Base-by-base conservation (phyloP, 2,329 filamentous ascomycete species). In the Eurotiales sp. region DNA sequence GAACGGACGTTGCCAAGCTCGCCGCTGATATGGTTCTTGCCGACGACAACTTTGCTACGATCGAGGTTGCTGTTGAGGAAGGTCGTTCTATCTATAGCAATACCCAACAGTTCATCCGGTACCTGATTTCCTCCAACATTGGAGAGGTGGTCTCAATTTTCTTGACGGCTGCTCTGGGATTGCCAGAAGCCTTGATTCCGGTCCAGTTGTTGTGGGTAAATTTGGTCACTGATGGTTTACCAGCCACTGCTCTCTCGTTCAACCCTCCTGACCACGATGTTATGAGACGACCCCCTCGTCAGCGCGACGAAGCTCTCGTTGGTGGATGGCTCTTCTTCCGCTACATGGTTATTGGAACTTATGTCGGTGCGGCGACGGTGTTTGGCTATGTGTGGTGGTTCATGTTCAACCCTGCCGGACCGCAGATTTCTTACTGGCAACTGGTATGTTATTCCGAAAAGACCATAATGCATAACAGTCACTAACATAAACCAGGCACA, bases 351-450 rank as follows among this genome's bases (percentile, higher is more conserved):
- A 93, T 99, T 61, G 93, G 93, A 55, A 90, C 84, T 8, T 99
- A 99, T 58, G 93, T 99, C 53, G 93, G 93, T 66, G 78, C 90
- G 36, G 93, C 93, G 49, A 99, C 93, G 3, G 95, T 99, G 17
- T 90, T 87, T 64, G 93, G 95, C 41, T 99, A 99, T 67, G 92
- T 90, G n/a, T 99, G 93, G 93, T 99, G 90, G 89, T 99, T 97
- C 78, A 91, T 99, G 87, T 96, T 87, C 78, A 92, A 97, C 75
- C 74, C 84, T 8, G 83, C 85, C 59, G 93, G 93, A 0, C 93
- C 93, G 21, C 88, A 95, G 70, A 95, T 99, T 72, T 84, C 78
- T 56, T 96, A 97, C 76, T 87, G 81, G 70, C 89, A 99, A 68
- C 78, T 99, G 59, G 77, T 81, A 71, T 70, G 76, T 70, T 12